These are phyloP conservation scores for Globisporangium radiosum DNA, from an alignment of 352 stramenopile species.

Conservation along the genomic window DNA sequence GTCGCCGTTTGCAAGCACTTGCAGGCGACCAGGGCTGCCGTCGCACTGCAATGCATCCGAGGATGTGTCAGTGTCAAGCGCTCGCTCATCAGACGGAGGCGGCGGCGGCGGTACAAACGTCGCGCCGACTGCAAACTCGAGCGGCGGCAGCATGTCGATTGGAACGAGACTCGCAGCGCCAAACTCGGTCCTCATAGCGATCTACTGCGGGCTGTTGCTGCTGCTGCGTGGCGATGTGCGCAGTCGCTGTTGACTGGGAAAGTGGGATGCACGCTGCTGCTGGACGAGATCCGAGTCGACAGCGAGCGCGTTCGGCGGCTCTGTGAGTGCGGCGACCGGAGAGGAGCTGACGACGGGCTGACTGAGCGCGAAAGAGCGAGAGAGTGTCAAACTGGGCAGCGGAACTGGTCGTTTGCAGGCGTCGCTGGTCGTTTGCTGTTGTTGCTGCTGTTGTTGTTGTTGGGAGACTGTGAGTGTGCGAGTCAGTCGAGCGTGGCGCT, in stretches of 20 bases:
- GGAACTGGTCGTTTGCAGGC: neutral
- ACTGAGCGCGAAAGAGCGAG: conserved; percentile 1
- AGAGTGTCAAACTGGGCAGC: neutral
- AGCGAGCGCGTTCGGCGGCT: no score
- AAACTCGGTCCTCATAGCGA: conserved; percentile 1
- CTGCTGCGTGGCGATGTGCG: neutral
- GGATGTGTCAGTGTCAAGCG: neutral
- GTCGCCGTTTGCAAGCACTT: conserved; percentile 81
- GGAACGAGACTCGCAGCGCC: neutral
- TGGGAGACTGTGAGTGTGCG: neutral
- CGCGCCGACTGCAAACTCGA: neutral
- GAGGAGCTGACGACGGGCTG: neutral
- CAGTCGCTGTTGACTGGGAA: neutral
- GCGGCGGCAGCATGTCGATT: neutral
- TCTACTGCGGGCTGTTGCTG: neutral
- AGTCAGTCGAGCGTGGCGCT: no score
- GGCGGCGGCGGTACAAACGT: neutral
- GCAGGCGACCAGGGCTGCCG: conserved; percentile 48
- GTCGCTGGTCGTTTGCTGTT: conserved; percentile 3
- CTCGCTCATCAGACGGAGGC: neutral
- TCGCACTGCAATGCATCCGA: conserved; percentile 17
- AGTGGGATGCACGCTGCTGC: neutral
- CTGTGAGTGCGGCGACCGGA: neutral
- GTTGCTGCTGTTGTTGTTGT: neutral
- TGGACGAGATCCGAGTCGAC: no score